Base-by-base conservation (phyloP, 2,329 filamentous ascomycete species). In the Aspergillus unguis region DNA sequence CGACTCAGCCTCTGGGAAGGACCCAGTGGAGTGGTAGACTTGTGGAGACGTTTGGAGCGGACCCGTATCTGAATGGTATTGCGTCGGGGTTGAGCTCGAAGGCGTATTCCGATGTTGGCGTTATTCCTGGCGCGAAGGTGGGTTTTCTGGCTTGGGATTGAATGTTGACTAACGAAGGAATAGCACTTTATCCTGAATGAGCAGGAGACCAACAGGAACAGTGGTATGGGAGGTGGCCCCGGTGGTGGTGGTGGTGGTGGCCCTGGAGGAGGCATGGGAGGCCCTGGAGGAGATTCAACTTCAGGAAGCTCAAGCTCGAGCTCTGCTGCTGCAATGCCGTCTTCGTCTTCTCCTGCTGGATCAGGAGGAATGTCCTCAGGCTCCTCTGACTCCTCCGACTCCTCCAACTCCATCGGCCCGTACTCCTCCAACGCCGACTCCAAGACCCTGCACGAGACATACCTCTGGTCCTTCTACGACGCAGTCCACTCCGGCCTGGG, bases 61-160 rank as follows among this genome's bases (percentile, higher is more conserved):
- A 80, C 52, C 76, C 76, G 1, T 70, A 69, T 53, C 67, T 80
- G 5, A 71, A 71, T 33, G 77, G 74, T 37, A 62, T 76, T 31
- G 65, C 69, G 5, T 60, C 50, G 74, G 75, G 36, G 65, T 73
- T 51, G 71, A 76, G 66, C 40, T 70, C 71, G 9, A 76, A 82
- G 64, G 83, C 84, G 59, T 80, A 77, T 57, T 79, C 85, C 38
- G 79, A 73, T 26, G 83, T 85, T 50, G 82, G 62, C 8, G 59
- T 61, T 5, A 48, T 53, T 40, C 45, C 50, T 2, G 49, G 50
- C 29, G 53, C 33, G 27, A 55, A 55, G 41, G 49, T 52, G 28
- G 23, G 43, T 6, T 44, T 43, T 26, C 42, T 51, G 42, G 40
- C 27, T 10, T 5, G 5, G 25, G 5, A 11, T 6, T 10, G 7